Evolutionary conservation across 2,329 filamentous ascomycete species (phyloP).

Genomic region (Trichoderma aggressivum): DNA sequence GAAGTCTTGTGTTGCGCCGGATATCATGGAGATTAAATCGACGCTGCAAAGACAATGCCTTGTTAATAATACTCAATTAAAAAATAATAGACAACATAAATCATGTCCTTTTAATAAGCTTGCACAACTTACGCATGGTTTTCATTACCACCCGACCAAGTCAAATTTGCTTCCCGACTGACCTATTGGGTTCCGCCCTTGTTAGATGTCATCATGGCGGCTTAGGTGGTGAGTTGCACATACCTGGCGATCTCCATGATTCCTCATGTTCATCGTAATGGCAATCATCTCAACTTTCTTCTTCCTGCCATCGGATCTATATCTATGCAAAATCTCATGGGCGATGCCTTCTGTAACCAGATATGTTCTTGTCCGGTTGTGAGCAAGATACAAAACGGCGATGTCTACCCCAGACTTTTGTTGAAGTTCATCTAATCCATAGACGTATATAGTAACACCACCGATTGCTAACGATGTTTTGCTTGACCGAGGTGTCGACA

Average conservation of each 20-base stretch:
- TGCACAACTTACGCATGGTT: slow-evolving; percentile 1
- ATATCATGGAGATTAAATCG: slow-evolving; percentile 1
- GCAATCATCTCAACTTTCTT: slow-evolving; percentile 3
- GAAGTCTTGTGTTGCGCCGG: slow-evolving; percentile 2
- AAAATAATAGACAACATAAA: not conserved
- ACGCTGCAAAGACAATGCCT: not conserved
- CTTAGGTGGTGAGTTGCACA: no score
- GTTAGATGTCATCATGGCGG: not conserved
- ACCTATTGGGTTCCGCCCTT: not conserved
- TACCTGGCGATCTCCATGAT: not conserved
- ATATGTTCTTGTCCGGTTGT: slow-evolving; percentile 3
- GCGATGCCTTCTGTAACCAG: slow-evolving; percentile 4
- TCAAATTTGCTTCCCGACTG: not conserved
- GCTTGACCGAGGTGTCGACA: slow-evolving; percentile 1
- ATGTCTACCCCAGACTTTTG: not conserved
- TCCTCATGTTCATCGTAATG: slow-evolving; percentile 3
- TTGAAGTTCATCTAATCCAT: not conserved
- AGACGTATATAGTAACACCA: not conserved
- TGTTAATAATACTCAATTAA: not conserved
- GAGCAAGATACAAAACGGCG: not conserved
- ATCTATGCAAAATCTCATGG: slow-evolving; percentile 5
- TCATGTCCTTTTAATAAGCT: no score
- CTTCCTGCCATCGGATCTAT: not conserved
- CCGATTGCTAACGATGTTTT: not conserved
- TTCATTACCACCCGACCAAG: slow-evolving; percentile 2